phyloP scores from a whole-genome alignment of 2,329 filamentous ascomycete species.

The Neoascochyta sp. region DNA sequence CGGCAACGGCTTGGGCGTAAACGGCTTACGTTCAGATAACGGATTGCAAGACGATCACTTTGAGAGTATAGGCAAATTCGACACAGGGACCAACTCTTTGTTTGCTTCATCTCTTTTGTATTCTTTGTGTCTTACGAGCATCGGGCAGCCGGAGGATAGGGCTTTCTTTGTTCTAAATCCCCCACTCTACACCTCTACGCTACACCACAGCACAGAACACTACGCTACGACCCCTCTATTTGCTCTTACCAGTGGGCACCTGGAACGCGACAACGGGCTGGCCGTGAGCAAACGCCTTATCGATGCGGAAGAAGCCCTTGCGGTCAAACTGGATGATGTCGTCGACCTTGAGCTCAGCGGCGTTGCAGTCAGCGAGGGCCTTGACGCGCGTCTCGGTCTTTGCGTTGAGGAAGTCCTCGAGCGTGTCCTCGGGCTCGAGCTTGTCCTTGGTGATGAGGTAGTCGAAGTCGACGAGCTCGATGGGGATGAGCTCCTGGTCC shows the following conservation, averaged over 20 bases:
- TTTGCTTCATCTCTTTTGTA: background rate
- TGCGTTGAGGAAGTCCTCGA: constrained; percentile 79
- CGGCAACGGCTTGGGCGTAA: no score
- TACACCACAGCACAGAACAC: no score
- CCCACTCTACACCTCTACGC: no score
- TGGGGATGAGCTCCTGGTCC: constrained; percentile 71
- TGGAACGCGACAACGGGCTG: constrained; percentile 63
- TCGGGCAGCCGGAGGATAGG: no score
- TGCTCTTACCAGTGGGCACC: constrained; percentile 63
- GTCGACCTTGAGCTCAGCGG: constrained; percentile 72
- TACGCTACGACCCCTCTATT: constrained; percentile 12
- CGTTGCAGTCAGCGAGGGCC: constrained; percentile 76
- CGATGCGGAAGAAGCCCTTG: constrained; percentile 86
- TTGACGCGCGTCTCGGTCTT: constrained; percentile 71
- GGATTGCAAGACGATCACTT: no score
- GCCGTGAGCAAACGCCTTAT: constrained; percentile 59
- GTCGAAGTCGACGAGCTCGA: constrained; percentile 91
- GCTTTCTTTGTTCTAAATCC: no score
- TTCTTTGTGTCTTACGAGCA: background rate
- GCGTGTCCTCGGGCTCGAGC: constrained; percentile 75
- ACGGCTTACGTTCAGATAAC: no score
- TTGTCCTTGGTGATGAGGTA: constrained; percentile 95
- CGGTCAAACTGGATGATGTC: constrained; percentile 95
- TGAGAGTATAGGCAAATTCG: no score
- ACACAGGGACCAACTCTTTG: no score